Evolutionary conservation across 1,284 basidiomycete species (phyloP), one percentile per base, ranked within the genome.

Genomic region (Fomitopsis betulina): DNA sequence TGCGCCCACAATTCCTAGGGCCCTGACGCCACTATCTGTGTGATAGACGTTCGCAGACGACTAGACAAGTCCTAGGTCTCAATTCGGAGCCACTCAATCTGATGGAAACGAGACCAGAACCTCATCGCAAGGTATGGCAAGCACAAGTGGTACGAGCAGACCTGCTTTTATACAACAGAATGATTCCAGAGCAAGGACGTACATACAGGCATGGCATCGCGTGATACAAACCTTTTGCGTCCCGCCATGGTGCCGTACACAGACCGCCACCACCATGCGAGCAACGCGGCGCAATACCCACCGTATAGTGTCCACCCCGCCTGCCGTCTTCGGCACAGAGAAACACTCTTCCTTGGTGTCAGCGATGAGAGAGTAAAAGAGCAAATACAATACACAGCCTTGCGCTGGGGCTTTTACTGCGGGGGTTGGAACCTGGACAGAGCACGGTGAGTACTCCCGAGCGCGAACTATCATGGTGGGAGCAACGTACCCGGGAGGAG

Each of bases 401-500:
- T 58, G 60, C 47, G 37, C 38, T 38, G 37, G 61, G 58, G 57
- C 59, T 64, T 59, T 66, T 65, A 70, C 60, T 71, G 70, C 39
- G 71, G 82, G n/a, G 80, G 81, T 69, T 84, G 82, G 79, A 84
- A 85, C 37, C 82, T 85, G 60, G 25, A 35, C n/a, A 47, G 25
- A 5, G 27, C 25, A 17, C 25, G 45, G 45, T 47, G 13, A 47
- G 45, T 37, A 12, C 25, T 30, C 12, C 45, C 25, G 45, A 30
- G 23, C 12, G 13, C 5, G 25, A 30, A 30, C 27, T 17, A 3
- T 25, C 12, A 30, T 2, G 17, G 15, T 47, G 15, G 15, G 45
- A 30, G 25, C 12, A 2, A 9, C 45, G 45, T 27, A 95, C 93
- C 93, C 93, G 70, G 93, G 91, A 66, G 93, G 91, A 62, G 90